Conservation (phyloP, 1,139 yeast genomes). For the Pichia sp. region DNA sequence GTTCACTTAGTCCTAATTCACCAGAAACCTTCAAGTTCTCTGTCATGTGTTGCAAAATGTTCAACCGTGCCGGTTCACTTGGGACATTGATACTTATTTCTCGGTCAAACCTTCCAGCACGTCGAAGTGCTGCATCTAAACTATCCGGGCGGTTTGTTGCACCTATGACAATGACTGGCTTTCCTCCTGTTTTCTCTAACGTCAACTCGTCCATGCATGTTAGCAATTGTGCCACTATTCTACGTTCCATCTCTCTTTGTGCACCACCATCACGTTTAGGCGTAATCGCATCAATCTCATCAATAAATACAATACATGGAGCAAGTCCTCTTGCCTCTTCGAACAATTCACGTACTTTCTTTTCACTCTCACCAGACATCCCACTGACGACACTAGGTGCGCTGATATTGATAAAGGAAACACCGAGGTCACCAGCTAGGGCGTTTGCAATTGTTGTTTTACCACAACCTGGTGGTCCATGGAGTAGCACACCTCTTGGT, state of each 20-base stretch:
- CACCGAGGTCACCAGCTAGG: constrained; percentile 88
- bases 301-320: constrained; percentile 89
- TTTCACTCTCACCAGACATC: constrained; percentile 99
- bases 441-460: constrained; percentile 96
- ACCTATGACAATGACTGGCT: constrained; percentile 95
- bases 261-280: constrained; percentile 99
- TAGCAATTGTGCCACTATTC: constrained; percentile 91
- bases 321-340: constrained; percentile 90
- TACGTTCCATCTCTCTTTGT: constrained; percentile 95
- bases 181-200: constrained; percentile 82
- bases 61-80: constrained; percentile 73
- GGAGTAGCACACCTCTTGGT: constrained; percentile 90
- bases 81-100: constrained; percentile 88
- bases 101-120: constrained; percentile 97
- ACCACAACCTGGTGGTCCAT: constrained; percentile 99
- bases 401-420: constrained; percentile 84
- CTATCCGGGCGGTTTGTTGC: constrained; percentile 98
- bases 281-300: constrained; percentile 96
- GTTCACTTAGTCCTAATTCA: constrained; percentile 60
- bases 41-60: constrained; percentile 74
- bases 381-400: constrained; percentile 98
- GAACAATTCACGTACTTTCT: constrained; percentile 84
- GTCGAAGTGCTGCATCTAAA: constrained; percentile 91
- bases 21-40: constrained; percentile 61
- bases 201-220: constrained; percentile 93